phyloP scores from a whole-genome alignment of 2,329 filamentous ascomycete species.

The Xylariaceae sp. region DNA sequence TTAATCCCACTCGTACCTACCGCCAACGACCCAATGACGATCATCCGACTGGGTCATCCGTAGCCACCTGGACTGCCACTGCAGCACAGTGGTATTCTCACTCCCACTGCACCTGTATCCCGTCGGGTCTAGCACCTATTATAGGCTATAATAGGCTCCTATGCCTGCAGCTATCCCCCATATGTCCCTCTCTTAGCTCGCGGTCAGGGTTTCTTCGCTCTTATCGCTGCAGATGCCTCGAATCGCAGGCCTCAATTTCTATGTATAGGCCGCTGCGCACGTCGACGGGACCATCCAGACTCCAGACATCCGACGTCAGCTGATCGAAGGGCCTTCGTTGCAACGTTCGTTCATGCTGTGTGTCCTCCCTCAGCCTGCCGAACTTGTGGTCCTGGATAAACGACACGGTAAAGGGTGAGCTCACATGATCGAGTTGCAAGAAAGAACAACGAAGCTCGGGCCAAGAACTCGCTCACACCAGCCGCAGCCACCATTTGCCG shows the following conservation, averaged over 20 bases:
- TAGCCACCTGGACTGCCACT: neutral
- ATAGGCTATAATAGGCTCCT: neutral
- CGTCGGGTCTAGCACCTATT: neutral
- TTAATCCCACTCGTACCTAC: neutral
- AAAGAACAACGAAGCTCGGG: neutral
- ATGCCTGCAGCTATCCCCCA: neutral
- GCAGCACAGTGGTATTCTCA: neutral
- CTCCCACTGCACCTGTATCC: neutral
- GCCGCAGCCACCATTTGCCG: no score
- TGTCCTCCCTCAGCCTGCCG: neutral
- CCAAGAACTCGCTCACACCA: neutral
- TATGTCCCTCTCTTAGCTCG: neutral
- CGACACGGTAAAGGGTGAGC: neutral
- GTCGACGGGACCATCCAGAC: neutral
- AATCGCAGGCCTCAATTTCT: no score
- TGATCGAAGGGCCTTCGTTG: neutral
- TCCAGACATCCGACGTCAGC: neutral
- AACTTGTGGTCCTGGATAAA: neutral
- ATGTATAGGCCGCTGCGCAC: no score
- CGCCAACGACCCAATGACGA: neutral
- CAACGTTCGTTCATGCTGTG: neutral
- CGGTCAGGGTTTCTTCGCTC: neutral
- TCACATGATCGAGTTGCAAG: neutral
- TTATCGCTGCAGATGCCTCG: neutral
- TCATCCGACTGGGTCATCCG: neutral